Percentiles rank a stretch among this genome's conserved stretches.
These are phyloP conservation scores for Chrysoporthe puriensis DNA, from an alignment of 2,329 filamentous ascomycete species.

Conservation along the genomic window DNA sequence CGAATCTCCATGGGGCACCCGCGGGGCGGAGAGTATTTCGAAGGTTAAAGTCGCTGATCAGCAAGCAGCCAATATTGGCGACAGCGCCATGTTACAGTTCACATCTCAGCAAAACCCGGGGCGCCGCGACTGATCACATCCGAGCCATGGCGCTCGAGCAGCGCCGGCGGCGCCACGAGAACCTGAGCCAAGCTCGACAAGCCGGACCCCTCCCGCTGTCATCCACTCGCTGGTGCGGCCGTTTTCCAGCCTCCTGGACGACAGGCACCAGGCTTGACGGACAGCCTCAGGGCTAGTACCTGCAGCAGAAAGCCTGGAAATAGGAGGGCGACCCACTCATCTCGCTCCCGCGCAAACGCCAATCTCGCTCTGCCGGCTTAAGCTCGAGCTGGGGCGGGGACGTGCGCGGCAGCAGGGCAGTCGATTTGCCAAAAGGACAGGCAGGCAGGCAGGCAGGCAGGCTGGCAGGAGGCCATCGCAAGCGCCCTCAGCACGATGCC, in stretches of 20 bases:
- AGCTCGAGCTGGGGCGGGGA: neutral
- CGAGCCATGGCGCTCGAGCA: neutral
- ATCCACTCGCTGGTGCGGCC: conserved; percentile 3
- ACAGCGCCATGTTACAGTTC: neutral
- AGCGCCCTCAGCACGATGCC: neutral
- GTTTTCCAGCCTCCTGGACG: neutral
- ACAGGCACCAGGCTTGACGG: conserved; percentile 6
- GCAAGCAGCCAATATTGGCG: neutral
- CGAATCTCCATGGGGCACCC: neutral
- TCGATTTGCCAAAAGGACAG: neutral
- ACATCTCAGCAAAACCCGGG: too few species aligned
- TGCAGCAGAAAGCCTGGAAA: neutral
- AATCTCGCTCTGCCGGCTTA: conserved; percentile 3
- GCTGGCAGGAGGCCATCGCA: neutral
- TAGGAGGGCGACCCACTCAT: conserved; percentile 2
- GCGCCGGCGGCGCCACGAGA: neutral
- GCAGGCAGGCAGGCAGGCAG: too few species aligned
- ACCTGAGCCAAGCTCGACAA: neutral
- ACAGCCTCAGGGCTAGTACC: neutral
- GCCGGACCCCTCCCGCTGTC: neutral
- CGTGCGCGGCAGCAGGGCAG: neutral
- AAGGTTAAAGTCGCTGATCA: neutral
- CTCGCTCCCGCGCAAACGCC: conserved; percentile 2
- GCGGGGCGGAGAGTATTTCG: too few species aligned
- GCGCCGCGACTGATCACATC: too few species aligned